Conservation (phyloP, 768 basidiomycete species). For the Naematelia encephala region DNA sequence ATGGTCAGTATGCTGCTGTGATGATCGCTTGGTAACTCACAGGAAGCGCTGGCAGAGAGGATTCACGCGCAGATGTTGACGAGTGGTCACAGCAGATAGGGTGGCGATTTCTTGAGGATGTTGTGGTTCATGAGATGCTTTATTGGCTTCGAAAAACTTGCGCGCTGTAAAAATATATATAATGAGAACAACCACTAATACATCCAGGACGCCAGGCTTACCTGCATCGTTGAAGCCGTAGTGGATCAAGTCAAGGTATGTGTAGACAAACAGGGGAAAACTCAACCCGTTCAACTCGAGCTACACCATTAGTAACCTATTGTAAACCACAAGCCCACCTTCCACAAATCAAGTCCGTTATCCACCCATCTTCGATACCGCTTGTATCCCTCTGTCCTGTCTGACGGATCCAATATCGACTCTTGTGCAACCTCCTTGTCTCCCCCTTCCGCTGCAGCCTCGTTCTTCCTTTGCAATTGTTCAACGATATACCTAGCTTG, state of each 20-base stretch:
- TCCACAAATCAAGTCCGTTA: constrained; percentile 50
- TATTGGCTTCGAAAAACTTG: constrained; percentile 70
- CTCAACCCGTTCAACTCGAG: constrained; percentile 90
- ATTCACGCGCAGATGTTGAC: constrained; percentile 78
- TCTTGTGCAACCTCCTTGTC: constrained; percentile 18
- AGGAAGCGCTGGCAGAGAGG: constrained; percentile 78
- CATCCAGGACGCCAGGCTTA: constrained; percentile 50
- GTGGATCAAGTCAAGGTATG: constrained; percentile 90
- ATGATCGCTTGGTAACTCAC: constrained; percentile 14
- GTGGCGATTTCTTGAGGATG: constrained; percentile 72
- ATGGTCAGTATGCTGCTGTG: not conserved
- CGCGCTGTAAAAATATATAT: too few species aligned
- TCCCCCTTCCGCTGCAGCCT: constrained; percentile 16
- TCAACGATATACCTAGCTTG: constrained; percentile 49
- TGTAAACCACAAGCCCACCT: constrained; percentile 30
- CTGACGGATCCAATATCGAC: constrained; percentile 44
- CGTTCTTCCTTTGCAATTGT: constrained; percentile 37
- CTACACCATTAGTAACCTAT: constrained; percentile 52
- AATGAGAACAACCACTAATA: too few species aligned
- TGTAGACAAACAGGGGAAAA: constrained; percentile 95
- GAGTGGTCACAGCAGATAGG: constrained; percentile 73
- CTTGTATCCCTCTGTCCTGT: constrained; percentile 47
- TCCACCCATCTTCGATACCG: constrained; percentile 50
- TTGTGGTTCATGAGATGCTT: constrained; percentile 62
- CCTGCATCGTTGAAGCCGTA: constrained; percentile 87